Evolutionary conservation across 176 grass and related monocot species (phyloP), one percentile per base, ranked within the genome.

Genomic region (Oryza meridionalis): DNA sequence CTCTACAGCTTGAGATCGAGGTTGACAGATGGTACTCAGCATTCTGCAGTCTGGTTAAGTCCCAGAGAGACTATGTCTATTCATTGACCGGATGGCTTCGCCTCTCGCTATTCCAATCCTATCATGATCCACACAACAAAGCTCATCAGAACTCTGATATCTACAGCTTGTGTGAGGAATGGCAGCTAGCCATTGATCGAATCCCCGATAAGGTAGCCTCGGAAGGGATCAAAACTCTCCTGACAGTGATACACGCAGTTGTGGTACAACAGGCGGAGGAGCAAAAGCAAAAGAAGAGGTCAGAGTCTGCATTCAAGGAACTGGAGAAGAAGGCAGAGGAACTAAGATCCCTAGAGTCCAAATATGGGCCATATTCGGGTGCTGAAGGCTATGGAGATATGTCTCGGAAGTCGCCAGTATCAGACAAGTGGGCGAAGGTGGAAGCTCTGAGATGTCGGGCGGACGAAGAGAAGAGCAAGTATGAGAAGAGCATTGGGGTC

Each of bases 131-230:
- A n/a, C 93, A 90, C 9, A 59, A 69, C 5, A 84, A 93, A 73
- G 72, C 77, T 38, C 83, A 86, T 53, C 96, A 78, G 51, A 88
- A 90, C 70, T 96, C 93, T 6, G 88, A 99, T 33, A 95, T 99
- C 49, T 99, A 99, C 75, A 79, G 87, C 5, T 61, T 99, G 25
- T 94, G 96, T 19, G 96, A 99, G 69, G 96, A 99, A 67, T 99
- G 96, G 96, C 96, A 99, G 77, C 91, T 94, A 43, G 93, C 96
- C 15, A 86, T 99, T 2, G 96, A 99, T 76, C 76, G 91, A 78
- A 94, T 99, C 29, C 96, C 96, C 1, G 96, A 99, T 63, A 96
- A 99, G 53, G 96, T 99, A 53, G 96, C 96, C 9, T 96, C 93
- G 1, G 93, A 99, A 82, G 93, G 96, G 70, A 95, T 99, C 65